Percentiles rank a stretch among this genome's conserved stretches.
Evolutionary conservation across 305 asterid species (phyloP).

Genomic region (Fraxinus sp.): DNA sequence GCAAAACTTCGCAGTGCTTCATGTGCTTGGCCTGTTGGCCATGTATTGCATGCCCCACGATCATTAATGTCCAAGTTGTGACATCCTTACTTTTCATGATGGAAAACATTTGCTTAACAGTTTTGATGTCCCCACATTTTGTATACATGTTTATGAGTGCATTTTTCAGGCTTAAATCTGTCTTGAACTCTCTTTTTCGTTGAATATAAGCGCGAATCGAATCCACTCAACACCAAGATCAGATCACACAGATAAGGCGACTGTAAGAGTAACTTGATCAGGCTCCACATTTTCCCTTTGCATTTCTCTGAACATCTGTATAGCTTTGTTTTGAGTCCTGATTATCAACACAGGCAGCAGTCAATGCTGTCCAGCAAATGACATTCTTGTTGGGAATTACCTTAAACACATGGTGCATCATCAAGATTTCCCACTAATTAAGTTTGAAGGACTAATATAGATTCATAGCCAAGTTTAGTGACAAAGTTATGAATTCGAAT

Average conservation of each 20-base stretch:
- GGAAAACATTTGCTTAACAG: not conserved
- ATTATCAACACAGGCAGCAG: conserved; percentile 32
- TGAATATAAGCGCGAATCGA: conserved; percentile 30
- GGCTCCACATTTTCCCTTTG: conserved; percentile 30
- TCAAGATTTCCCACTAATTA: not conserved
- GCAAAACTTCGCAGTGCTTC: not conserved
- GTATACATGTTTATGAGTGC: conserved; percentile 25
- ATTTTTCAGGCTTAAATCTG: conserved; percentile 1
- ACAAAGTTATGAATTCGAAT: conserved; percentile 24
- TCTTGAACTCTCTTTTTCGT: conserved; percentile 7
- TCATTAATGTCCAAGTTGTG: not conserved
- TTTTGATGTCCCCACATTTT: not conserved
- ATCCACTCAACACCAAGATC: conserved; percentile 38
- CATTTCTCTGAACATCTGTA: conserved; percentile 31
- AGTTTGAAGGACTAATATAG: conserved; percentile 21
- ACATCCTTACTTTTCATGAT: not conserved
- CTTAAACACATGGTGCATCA: not conserved
- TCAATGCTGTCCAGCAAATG: conserved; percentile 36
- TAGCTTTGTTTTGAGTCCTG: conserved; percentile 25
- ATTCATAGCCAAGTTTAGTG: conserved; percentile 22
- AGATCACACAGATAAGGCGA: conserved; percentile 34
- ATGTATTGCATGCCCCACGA: not conserved
- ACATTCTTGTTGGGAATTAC: conserved; percentile 20
- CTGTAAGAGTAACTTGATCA: conserved; percentile 34
- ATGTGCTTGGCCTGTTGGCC: not conserved